phyloP scores from a whole-genome alignment of 2,329 filamentous ascomycete genomes.

The Aspergillus ochraceoroseus region DNA sequence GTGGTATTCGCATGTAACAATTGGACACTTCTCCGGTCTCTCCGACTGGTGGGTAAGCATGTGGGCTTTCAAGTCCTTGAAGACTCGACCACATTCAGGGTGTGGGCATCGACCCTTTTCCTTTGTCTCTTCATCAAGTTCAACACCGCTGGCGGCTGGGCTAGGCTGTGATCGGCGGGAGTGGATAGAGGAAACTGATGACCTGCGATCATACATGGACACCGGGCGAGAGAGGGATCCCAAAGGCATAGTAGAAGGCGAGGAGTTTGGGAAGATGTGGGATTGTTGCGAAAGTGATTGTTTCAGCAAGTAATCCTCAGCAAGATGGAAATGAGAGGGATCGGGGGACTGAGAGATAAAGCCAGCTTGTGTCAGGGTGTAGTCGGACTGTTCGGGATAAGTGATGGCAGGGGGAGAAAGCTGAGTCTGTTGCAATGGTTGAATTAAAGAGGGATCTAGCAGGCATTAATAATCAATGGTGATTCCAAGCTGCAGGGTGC shows the following conservation, averaged over 20 bases:
- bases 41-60: conserved; percentile 92
- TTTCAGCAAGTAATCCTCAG: conserved; percentile 29
- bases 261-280: conserved; percentile 38
- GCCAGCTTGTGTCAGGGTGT: conserved; percentile 26
- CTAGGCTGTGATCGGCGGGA: conserved; percentile 60
- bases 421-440: conserved; percentile 37
- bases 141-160: conserved; percentile 56
- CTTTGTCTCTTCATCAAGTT: conserved; percentile 56
- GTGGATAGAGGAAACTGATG: conserved; percentile 66
- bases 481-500: neutral
- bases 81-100: conserved; percentile 75
- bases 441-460: conserved; percentile 56
- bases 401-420: conserved; percentile 32
- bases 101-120: conserved; percentile 71
- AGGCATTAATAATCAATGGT: conserved; percentile 4
- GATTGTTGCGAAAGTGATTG: conserved; percentile 26
- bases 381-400: conserved; percentile 34
- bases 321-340: conserved; percentile 32
- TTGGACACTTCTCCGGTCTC: conserved; percentile 89
- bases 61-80: conserved; percentile 90
- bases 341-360: conserved; percentile 36
- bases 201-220: conserved; percentile 52
- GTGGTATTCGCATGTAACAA: conserved; percentile 86
- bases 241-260: conserved; percentile 62
- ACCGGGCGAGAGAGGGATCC: conserved; percentile 47